A percentile compares a stretch with the other conserved stretches of the same genome.
These are phyloP conservation scores for Trifolium repens DNA, from an alignment of 306 rosid species.

Conservation along the genomic window DNA sequence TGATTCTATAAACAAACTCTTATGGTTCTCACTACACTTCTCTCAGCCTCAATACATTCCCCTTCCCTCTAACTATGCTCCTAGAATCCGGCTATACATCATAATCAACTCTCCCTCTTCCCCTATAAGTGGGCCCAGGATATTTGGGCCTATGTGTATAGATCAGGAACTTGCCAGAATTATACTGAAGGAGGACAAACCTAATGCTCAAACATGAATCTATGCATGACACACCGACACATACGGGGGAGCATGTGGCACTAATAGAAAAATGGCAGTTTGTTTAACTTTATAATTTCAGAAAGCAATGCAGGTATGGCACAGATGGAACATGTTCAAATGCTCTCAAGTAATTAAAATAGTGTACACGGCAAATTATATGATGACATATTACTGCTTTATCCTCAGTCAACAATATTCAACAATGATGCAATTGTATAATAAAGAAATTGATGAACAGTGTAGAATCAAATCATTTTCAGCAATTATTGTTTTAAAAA, in stretches of 20 bases:
- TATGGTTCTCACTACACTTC: too few species aligned
- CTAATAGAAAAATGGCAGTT: neutral
- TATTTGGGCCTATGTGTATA: too few species aligned
- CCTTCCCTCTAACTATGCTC: too few species aligned
- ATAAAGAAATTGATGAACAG: neutral
- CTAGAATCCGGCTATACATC: too few species aligned
- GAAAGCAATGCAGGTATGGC: conserved; percentile 25
- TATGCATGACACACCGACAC: neutral
- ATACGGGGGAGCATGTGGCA: neutral
- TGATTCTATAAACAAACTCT: too few species aligned
- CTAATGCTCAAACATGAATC: neutral
- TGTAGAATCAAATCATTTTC: conserved; percentile 11
- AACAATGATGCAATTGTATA: conserved; percentile 5
- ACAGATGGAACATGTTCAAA: neutral
- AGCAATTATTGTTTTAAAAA: conserved; percentile 2
- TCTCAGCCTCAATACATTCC: too few species aligned
- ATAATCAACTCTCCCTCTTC: too few species aligned
- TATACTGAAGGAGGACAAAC: neutral
- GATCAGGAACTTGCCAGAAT: too few species aligned
- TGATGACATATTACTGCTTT: neutral
- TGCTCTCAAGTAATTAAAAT: neutral
- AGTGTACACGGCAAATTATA: conserved; percentile 1
- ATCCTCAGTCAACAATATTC: neutral
- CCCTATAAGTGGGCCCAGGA: too few species aligned
- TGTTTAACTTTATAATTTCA: conserved; percentile 1